A percentile compares a stretch with the other conserved stretches of the same genome.
phyloP scores from a whole-genome alignment of 768 basidiomycete genomes.

The Lentinula raphanica region DNA sequence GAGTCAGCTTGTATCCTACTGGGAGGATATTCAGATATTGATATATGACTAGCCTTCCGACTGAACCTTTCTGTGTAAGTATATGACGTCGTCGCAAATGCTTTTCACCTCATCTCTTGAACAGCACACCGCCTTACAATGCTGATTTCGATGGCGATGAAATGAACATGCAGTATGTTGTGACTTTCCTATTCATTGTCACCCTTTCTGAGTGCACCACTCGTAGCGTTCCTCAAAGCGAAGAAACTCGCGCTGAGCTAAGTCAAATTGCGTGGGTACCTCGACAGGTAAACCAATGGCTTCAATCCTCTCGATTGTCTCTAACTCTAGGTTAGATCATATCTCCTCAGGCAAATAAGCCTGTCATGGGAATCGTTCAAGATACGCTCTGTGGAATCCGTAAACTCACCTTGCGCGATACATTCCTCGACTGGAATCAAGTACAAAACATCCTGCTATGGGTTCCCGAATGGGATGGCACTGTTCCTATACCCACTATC shows the following conservation, averaged over 20 bases:
- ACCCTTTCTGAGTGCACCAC: conserved; percentile 8
- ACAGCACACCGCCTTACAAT: conserved; percentile 92
- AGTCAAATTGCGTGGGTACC: conserved; percentile 99
- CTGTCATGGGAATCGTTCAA: conserved; percentile 99
- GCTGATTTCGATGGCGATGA: conserved; percentile 99
- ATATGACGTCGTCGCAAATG: conserved; percentile 14
- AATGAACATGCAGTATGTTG: conserved; percentile 99
- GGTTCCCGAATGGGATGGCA: conserved; percentile 97
- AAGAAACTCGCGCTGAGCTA: conserved; percentile 97
- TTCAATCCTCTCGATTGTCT: not conserved
- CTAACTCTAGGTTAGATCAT: conserved; percentile 63
- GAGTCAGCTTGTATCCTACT: conserved; percentile 26
- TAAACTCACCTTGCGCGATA: conserved; percentile 94
- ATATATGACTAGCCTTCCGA: conserved; percentile 69
- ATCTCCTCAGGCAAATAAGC: conserved; percentile 98
- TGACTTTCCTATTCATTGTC: not conserved
- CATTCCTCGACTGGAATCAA: conserved; percentile 91
- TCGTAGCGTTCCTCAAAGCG: conserved; percentile 88
- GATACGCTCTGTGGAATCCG: conserved; percentile 97
- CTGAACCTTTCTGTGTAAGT: conserved; percentile 95
- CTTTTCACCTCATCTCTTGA: conserved; percentile 22
- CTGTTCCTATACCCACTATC: conserved; percentile 87
- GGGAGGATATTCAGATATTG: conserved; percentile 9
- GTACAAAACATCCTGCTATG: conserved; percentile 98
- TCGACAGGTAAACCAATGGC: conserved; percentile 57